Evolutionary conservation across 345 rosid genomes (phyloP), one percentile per base, ranked within the genome.

Genomic region (Nephelium lappaceum): DNA sequence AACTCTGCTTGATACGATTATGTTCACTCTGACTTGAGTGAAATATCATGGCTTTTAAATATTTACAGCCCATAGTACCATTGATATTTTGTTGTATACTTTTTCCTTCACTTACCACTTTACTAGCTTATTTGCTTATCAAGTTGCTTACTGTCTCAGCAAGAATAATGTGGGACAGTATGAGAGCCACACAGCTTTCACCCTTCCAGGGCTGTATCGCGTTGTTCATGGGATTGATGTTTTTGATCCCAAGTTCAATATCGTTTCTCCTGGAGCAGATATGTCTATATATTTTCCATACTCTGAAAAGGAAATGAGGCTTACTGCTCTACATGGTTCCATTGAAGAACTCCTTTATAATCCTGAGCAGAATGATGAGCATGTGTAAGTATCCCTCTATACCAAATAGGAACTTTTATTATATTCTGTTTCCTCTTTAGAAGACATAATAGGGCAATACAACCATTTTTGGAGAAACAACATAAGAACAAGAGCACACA

Each of bases 201-300:
- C 92, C 62, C 88, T 91, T 61, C 92, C 92, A 36, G 91, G 92
- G 49, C 85, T 85, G 55, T 89, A 91, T 63, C 80, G 85, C 36
- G 92, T 89, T 78, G 90, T 89, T 63, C 91, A 91, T 62, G 94
- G 94, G 31, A 83, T 91, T 11, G 81, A 91, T 79, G 92, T 91
- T 69, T 89, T 87, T 64, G 85, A 89, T 81, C 89, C 94, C 8
- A 89, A 89, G 81, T 89, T 91, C 74, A 91, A 88, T 24, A 89
- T 89, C 19, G 95, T 88, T 57, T 89, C 93, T 49, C 95, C 91
- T 47, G 93, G 90, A 27, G 93, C 91, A 49, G 91, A 91, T 73
- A 87, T 87, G 91, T 75, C 85, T 73, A 85, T 91, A 76, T 89
- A 89, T 45, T 89, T 88, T 77, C 88, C 95, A 10, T 89, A 86